Evolutionary conservation across 352 stramenopile species (phyloP).

Genomic region (Pythium folliculosum): DNA sequence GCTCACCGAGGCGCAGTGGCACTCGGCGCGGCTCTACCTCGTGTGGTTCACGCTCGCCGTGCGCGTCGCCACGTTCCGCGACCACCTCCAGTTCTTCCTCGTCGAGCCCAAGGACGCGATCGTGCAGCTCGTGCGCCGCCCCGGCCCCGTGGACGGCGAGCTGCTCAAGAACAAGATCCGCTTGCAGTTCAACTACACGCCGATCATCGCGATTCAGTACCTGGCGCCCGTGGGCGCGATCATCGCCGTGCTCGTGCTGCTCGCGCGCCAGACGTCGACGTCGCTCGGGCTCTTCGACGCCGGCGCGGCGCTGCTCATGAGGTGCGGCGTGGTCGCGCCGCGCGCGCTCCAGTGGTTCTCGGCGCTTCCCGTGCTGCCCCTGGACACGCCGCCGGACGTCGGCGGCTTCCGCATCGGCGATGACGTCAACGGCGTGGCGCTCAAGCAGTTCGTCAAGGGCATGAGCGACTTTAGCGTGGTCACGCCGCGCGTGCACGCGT

Average conservation of each 20-base stretch:
- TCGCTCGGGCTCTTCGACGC: slow-evolving; percentile 47
- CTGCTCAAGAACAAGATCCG: slow-evolving; percentile 70
- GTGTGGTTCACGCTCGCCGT: slow-evolving; percentile 51
- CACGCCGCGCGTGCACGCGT: slow-evolving; percentile 56
- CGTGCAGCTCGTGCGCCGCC: slow-evolving; percentile 50
- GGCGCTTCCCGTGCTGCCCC: slow-evolving; percentile 35
- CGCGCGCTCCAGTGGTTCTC: slow-evolving; percentile 23
- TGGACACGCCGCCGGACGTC: slow-evolving; percentile 42
- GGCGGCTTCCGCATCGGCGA: slow-evolving; percentile 59
- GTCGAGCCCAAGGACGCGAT: slow-evolving; percentile 73
- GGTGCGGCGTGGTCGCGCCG: slow-evolving; percentile 20
- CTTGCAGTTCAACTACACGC: slow-evolving; percentile 83
- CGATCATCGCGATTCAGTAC: slow-evolving; percentile 80
- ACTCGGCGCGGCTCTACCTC: slow-evolving; percentile 50
- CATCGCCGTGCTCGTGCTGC: slow-evolving; percentile 45
- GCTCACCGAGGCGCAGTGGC: slow-evolving; percentile 60
- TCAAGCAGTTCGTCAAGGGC: slow-evolving; percentile 60
- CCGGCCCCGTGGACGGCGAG: slow-evolving; percentile 54
- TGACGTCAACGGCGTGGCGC: slow-evolving; percentile 43
- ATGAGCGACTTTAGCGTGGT: slow-evolving; percentile 68
- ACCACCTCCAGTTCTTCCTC: slow-evolving; percentile 77
- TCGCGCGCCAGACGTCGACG: slow-evolving; percentile 56
- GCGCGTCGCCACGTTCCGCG: slow-evolving; percentile 57
- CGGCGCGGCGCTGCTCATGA: slow-evolving; percentile 31
- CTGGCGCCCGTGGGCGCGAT: slow-evolving; percentile 54